Conservation (phyloP, 257 asterid genomes). For the Jacaranda copaia region DNA sequence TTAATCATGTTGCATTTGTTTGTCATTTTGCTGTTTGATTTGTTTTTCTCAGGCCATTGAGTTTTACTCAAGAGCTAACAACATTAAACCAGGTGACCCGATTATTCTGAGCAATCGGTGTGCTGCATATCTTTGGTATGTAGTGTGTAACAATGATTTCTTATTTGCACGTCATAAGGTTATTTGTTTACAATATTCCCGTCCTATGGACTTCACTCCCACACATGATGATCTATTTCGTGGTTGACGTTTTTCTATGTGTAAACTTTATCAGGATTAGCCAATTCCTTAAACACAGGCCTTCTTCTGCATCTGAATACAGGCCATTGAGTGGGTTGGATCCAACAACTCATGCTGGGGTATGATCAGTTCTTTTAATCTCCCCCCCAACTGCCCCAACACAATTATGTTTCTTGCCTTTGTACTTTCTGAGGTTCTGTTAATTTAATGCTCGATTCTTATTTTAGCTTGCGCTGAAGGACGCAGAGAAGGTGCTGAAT, state of each 20-base stretch:
- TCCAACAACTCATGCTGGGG: conserved; percentile 96
- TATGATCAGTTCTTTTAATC: conserved; percentile 34
- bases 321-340: conserved; percentile 89
- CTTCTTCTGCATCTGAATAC: conserved; percentile 81
- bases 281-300: conserved; percentile 76
- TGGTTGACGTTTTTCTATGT: conserved; percentile 15
- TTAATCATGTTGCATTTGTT: conserved; percentile 8
- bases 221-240: conserved; percentile 15
- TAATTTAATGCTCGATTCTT: conserved; percentile 21
- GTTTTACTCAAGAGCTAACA: conserved; percentile 78
- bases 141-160: not conserved
- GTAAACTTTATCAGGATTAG: conserved; percentile 58
- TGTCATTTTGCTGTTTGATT: conserved; percentile 25
- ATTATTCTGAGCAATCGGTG: conserved; percentile 84
- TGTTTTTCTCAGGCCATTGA: conserved; percentile 71
- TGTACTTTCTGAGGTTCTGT: conserved; percentile 2
- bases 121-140: conserved; percentile 82
- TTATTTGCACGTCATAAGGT: not conserved
- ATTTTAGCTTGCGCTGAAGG: conserved; percentile 90
- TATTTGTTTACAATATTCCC: not conserved
- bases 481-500: conserved; percentile 85
- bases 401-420: conserved; percentile 5
- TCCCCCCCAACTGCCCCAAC: not conserved
- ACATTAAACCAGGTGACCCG: conserved; percentile 74
- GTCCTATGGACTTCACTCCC: conserved; percentile 26